Base-by-base conservation (phyloP, 2,329 filamentous ascomycete species). In the Penicillium fuscoglaucum region DNA sequence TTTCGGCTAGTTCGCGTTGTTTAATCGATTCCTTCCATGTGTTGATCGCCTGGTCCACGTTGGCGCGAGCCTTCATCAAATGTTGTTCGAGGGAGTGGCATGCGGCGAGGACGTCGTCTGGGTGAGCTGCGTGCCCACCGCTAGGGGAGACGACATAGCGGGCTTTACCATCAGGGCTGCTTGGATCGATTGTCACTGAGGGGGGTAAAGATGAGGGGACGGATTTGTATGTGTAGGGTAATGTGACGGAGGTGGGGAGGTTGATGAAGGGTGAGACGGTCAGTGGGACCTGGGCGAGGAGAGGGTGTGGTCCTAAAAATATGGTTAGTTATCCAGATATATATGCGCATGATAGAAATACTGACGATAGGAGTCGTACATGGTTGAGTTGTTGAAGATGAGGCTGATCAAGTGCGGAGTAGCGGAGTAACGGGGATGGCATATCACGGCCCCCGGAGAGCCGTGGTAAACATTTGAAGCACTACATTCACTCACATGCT, bases 231-330 rank as follows among this genome's bases (percentile, higher is more conserved):
- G 91, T 96, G 80, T 98, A 98, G 26, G 95, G 93, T 8, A 99
- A 86, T 0, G 93, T 96, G 21, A 93, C 90, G 28, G 93, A 89
- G 31, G 90, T 89, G 12, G 95, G 95, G 33, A 99, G 88, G 60
- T 89, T 90, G 68, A 98, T 86, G 79, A 97, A 97, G 28, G 95
- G 95, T 3, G 93, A 97, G 45, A 98, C 92, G 50, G 92, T 96
- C 55, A 99, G 81, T 31, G 95, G 92, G 41, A 98, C 87, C 78
- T 99, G 95, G 65, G 93, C 90, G 47, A 99, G 87, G 64, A 97
- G 86, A 17, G 89, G 90, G 78, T 97, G 92, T 17, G 91, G 87
- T 65, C 84, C 89, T 91, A 62, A 13, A 7, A 7, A 24, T 24
- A 19, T 31, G 39, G 46, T 61, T 45, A 59, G 52, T 33, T 31